These are phyloP conservation scores for Hydrangea macrophylla DNA, from an alignment of 148 eudicot species.

Conservation along the genomic window DNA sequence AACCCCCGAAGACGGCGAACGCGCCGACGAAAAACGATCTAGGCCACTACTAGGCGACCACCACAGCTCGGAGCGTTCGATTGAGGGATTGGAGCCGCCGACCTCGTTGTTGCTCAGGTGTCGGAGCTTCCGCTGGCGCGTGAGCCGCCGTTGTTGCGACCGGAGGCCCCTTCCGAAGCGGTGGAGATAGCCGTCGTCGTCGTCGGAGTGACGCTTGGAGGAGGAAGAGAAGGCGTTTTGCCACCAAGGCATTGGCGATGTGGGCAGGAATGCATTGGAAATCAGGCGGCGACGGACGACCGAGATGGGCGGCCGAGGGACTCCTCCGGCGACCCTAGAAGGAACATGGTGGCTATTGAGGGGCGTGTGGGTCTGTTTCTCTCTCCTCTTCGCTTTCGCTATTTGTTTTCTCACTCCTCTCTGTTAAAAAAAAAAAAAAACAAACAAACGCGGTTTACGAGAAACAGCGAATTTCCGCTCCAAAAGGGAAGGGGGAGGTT, in stretches of 20 bases:
- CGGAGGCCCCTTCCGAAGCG: not conserved
- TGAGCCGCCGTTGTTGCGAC: constrained; percentile 23
- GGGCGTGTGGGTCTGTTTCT: not conserved
- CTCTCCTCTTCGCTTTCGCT: not conserved
- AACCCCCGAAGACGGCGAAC: constrained; percentile 8
- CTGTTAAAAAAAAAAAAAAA: too few relatives aligned
- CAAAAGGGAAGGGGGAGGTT: too few relatives aligned
- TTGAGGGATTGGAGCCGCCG: not conserved
- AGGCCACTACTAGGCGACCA: constrained; percentile 3
- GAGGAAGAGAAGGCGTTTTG: constrained; percentile 26
- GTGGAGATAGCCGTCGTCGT: not conserved
- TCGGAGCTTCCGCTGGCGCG: constrained; percentile 41
- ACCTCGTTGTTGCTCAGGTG: constrained; percentile 27
- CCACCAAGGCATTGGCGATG: constrained; percentile 51
- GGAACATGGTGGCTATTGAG: not conserved
- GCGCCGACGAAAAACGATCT: not conserved
- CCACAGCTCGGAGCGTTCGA: not conserved
- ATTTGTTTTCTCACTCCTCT: not conserved
- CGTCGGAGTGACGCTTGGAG: constrained; percentile 14
- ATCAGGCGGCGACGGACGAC: not conserved
- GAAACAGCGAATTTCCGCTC: not conserved
- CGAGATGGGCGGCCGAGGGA: not conserved
- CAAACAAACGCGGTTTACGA: not conserved
- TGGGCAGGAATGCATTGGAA: not conserved
- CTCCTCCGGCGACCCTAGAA: constrained; percentile 13